These are phyloP conservation scores for Tulasnella sp. DNA, from an alignment of 768 basidiomycete genomes.

Conservation along the genomic window DNA sequence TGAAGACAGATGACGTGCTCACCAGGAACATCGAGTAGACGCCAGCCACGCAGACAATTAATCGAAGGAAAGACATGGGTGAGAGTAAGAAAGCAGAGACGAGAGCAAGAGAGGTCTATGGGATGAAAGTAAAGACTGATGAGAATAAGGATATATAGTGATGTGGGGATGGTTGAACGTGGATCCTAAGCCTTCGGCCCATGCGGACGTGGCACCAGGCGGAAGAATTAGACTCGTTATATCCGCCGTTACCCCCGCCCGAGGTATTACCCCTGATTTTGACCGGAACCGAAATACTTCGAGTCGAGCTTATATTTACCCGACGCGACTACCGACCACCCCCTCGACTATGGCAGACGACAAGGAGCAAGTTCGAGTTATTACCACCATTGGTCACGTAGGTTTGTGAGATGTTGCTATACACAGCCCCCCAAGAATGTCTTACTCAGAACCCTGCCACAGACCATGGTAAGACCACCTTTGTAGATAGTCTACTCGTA, in stretches of 20 bases:
- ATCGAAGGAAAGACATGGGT: constrained; percentile 35
- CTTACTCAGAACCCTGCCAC: background rate
- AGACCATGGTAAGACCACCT: constrained; percentile 94
- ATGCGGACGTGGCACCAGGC: constrained; percentile 22
- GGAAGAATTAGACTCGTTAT: constrained; percentile 21
- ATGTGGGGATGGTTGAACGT: constrained; percentile 16
- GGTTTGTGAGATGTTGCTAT: constrained; percentile 20
- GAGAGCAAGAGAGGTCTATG: background rate
- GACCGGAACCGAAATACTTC: constrained; percentile 1
- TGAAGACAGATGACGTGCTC: constrained; percentile 37
- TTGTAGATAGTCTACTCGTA: constrained; percentile 91
- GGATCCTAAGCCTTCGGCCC: constrained; percentile 7
- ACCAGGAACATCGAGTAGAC: constrained; percentile 94
- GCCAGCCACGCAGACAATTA: constrained; percentile 73
- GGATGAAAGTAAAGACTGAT: constrained; percentile 15
- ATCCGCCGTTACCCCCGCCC: background rate
- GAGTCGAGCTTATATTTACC: constrained; percentile 10
- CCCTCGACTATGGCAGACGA: constrained; percentile 16
- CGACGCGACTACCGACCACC: background rate
- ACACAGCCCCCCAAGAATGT: no score
- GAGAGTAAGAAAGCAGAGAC: constrained; percentile 5
- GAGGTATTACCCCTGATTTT: background rate
- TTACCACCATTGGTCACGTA: constrained; percentile 84
- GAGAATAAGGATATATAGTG: constrained; percentile 10
- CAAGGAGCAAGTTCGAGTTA: constrained; percentile 34